phyloP scores from a whole-genome alignment of 1,139 yeast species.

The Hansenula sp. region DNA sequence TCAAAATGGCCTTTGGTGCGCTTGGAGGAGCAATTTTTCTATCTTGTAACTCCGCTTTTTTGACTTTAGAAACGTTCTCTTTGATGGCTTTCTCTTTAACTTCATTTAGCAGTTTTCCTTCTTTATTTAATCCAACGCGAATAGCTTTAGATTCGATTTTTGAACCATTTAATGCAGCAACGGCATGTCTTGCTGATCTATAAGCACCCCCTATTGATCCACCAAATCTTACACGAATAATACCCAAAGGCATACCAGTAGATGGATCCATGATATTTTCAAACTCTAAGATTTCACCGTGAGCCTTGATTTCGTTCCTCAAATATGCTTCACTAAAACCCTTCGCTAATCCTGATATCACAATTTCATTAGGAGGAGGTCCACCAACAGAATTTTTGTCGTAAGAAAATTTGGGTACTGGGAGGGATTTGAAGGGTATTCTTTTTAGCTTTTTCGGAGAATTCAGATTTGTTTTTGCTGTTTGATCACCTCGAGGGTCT shows the following conservation, averaged over 20 bases:
- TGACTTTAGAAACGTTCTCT: constrained; percentile 14
- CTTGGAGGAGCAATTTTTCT: constrained; percentile 13
- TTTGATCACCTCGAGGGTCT: constrained; percentile 36
- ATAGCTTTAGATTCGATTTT: constrained; percentile 30
- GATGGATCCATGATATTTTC: constrained; percentile 65
- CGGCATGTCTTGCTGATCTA: constrained; percentile 39
- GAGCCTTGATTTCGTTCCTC: constrained; percentile 50
- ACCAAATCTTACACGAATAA: constrained; percentile 60
- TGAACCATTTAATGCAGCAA: constrained; percentile 27
- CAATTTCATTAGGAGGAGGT: constrained; percentile 65
- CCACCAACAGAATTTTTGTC: constrained; percentile 77
- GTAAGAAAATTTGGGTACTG: constrained; percentile 49
- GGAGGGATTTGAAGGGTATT: constrained; percentile 32
- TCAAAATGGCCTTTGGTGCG: constrained; percentile 15
- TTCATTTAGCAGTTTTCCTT: constrained; percentile 18
- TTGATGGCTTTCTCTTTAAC: constrained; percentile 21
- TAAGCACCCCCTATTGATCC: constrained; percentile 57
- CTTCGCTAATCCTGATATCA: constrained; percentile 60
- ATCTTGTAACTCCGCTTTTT: constrained; percentile 10
- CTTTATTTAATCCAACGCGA: constrained; percentile 28
- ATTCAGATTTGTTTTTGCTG: constrained; percentile 9
- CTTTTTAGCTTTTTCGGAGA: constrained; percentile 25
- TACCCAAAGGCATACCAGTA: constrained; percentile 77
- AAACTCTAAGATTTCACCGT: constrained; percentile 57
- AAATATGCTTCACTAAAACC: constrained; percentile 43